Evolutionary conservation across 495 filamentous ascomycete species (phyloP), one percentile per base, ranked within the genome.

Genomic region (Xylaria telfairii): DNA sequence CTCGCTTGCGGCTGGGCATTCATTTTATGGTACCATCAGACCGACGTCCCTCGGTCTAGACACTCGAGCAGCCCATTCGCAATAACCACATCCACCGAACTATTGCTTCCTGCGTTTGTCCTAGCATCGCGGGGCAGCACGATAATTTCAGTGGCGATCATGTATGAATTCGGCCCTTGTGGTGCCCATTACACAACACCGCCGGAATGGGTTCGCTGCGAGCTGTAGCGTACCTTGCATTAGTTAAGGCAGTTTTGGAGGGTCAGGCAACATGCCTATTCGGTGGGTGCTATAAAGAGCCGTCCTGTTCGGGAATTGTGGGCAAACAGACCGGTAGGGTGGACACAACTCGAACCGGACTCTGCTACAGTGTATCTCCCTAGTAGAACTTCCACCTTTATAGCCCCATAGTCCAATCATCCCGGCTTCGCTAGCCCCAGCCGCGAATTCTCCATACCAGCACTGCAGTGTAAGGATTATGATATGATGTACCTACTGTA

Each of bases 161-260:
- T 34, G 26, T 54, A 39, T 37, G 42, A 46, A 46, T 47, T 47
- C 21, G 53, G 26, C 9, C 19, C 41, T 17, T 24, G 26, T 41
- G 9, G n/a, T 67, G 49, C 37, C 64, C 42, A 59, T 42, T 46
- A 30, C 39, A 17, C 54, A 34, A 10, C 54, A 41, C 51, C 28
- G 66, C 41, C 17, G 26, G 37, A 26, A 44, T 46, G 59, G 59
- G 37, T 47, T 64, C 21, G 47, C 61, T 57, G 68, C 60, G 68
- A 54, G 68, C 49, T 26, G 68, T 68, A 44, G 68, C 51, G 68
- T 70, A 70, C 68, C 68, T 70, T 70, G 68, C 68, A 70, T 70
- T 57, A 70, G 68, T 47, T 21, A 57, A 59, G 19, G 5, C 51
- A 41, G 39, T 24, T 49, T 63, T 44, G 61, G 61, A 65, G 68